A percentile compares a stretch with the other conserved stretches of the same genome.
phyloP scores from a whole-genome alignment of 192 early-diverging fungal genomes.

The Dissophora globulifera region DNA sequence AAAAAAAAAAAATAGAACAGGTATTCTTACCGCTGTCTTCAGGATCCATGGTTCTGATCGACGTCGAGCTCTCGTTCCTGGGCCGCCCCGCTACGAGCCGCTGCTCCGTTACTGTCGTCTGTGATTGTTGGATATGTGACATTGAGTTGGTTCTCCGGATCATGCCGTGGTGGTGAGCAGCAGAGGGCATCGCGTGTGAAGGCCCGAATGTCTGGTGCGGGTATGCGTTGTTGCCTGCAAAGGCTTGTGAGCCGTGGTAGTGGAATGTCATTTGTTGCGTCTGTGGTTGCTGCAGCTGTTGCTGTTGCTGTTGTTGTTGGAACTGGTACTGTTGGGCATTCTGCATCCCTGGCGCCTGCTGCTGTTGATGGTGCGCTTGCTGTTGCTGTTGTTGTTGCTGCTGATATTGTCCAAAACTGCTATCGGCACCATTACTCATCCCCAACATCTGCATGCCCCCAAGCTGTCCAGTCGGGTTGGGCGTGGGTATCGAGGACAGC shows the following conservation, averaged over 20 bases:
- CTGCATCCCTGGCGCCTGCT: not conserved
- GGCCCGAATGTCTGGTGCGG: conserved; percentile 17
- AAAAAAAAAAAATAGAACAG: not conserved
- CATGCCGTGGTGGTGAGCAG: conserved; percentile 23
- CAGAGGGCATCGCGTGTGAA: conserved; percentile 12
- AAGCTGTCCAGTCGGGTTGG: conserved; percentile 16
- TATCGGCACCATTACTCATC: conserved; percentile 11
- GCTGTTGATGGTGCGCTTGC: conserved; percentile 17
- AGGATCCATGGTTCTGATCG: conserved; percentile 33
- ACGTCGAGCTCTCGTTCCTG: conserved; percentile 37
- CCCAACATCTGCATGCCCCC: conserved; percentile 38
- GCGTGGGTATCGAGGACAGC: conserved; percentile 34
- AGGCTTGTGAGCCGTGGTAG: conserved; percentile 13
- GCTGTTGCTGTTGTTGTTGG: conserved; percentile 22
- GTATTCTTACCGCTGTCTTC: conserved; percentile 30
- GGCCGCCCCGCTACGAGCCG: conserved; percentile 26
- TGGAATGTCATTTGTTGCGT: conserved; percentile 16
- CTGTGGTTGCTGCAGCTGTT: conserved; percentile 26
- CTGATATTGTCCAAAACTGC: conserved; percentile 27
- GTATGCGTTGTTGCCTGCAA: conserved; percentile 4
- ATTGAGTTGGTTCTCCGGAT: conserved; percentile 40
- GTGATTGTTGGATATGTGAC: conserved; percentile 17
- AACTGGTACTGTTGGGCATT: conserved; percentile 8
- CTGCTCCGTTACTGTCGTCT: conserved; percentile 31
- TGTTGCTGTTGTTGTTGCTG: conserved; percentile 23